Conservation (phyloP, 192 early-diverging fungal genomes). For the Coemansia sp. region DNA sequence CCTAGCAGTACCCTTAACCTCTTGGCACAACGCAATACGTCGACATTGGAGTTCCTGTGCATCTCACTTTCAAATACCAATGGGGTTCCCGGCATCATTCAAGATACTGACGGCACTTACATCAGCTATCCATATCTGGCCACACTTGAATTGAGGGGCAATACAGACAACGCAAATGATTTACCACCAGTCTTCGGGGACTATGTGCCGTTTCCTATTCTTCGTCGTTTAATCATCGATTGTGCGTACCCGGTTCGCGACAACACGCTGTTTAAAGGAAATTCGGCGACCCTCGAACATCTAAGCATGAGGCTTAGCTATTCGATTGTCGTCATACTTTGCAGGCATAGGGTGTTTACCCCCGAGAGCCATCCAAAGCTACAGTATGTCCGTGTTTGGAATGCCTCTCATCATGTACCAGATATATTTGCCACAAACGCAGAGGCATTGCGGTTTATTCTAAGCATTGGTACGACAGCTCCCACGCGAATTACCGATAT, state of each 20-base stretch:
- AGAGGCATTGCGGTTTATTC: neutral
- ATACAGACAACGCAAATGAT: no score
- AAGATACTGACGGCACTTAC: neutral
- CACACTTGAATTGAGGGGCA: neutral
- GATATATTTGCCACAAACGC: neutral
- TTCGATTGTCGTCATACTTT: neutral
- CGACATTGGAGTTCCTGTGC: neutral
- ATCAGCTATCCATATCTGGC: neutral
- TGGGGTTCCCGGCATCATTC: neutral
- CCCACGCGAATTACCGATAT: neutral
- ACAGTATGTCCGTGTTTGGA: neutral
- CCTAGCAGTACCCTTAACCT: no score
- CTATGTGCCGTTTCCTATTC: neutral
- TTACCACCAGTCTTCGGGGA: neutral
- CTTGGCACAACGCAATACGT: neutral
- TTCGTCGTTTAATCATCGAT: neutral
- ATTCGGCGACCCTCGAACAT: neutral
- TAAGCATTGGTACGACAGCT: neutral
- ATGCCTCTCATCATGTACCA: neutral
- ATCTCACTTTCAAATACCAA: neutral
- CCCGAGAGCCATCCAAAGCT: neutral
- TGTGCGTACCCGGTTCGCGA: neutral
- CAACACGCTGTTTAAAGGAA: neutral
- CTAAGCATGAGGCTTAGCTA: neutral
- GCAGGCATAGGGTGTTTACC: neutral